Base-by-base conservation (phyloP, 2,329 filamentous ascomycete genomes). In the Beauveria sp. region DNA sequence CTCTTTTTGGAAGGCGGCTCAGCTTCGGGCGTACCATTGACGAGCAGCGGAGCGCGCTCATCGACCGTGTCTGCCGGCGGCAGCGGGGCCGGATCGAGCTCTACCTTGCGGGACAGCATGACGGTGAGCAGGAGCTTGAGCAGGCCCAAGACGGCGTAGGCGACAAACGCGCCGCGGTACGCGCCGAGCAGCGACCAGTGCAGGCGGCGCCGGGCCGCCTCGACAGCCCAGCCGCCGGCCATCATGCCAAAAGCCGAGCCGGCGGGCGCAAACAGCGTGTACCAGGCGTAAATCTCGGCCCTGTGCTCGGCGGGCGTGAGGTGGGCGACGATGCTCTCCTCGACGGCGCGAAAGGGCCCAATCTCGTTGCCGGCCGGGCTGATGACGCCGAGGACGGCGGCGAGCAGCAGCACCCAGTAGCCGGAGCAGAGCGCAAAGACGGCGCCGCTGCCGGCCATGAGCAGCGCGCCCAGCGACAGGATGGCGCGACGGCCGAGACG, bases 341-440 rank as follows among this genome's bases (percentile, higher is more conserved):
- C 85, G 30, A 87, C 77, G 45, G 84, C 84, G 45, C 81, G 76
- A 63, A 87, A 87, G 0, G 84, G 85, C 0, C 84, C 84, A 58
- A 86, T 86, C 67, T 87, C 85, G 61, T 84, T 86, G 8, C 84
- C 85, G 67, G 82, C 83, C n/a, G 60, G 82, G 69, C 82, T 86
- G 40, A 88, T 84, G 54, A 88, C 84, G 5, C 85, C 85, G 8
- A 87, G 64, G 18, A 88, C 75, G 24, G 82, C 81, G 2, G 84
- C 84, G 10, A 72, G 63, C 8, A 88, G 75, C 58, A 88, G 70
- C 1, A 84, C 64, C 83, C 83, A 87, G 67, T 82, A 88, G 62
- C 79, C 81, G 7, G 75, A 73, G 63, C 68, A 78, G 0, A 76
- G 52, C 0, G 81, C 81, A 68, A 88, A 88, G 1, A 80, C 75